Conservation (phyloP, 495 filamentous ascomycete species). For the Daldinia bambusicola region DNA sequence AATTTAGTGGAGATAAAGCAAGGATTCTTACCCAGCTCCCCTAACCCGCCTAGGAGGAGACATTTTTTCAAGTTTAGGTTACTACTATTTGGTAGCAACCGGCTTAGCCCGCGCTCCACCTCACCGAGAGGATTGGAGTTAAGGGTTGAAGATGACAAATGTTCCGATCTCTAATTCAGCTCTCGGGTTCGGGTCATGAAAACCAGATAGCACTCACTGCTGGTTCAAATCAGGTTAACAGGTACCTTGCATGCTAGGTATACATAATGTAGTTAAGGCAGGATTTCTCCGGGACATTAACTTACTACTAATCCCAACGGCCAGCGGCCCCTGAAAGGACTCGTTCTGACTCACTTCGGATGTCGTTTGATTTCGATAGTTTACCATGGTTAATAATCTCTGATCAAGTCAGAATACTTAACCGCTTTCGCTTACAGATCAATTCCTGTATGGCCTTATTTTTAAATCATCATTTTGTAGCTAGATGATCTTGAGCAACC, state of each 20-base stretch:
- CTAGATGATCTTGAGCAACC: no score
- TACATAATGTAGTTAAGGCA: neutral
- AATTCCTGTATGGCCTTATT: no score
- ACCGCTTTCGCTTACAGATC: neutral
- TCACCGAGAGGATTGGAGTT: neutral
- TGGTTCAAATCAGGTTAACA: neutral
- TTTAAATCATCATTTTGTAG: no score
- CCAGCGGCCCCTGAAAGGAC: neutral
- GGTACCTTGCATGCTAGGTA: neutral
- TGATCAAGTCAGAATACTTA: no score
- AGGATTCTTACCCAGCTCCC: neutral
- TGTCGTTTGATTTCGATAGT: no score
- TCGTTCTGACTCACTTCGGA: neutral
- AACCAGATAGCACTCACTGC: neutral
- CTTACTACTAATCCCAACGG: neutral
- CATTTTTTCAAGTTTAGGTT: neutral
- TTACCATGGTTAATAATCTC: no score
- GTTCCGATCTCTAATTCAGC: neutral
- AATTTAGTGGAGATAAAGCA: neutral
- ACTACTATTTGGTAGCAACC: neutral
- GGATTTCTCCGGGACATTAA: neutral
- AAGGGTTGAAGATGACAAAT: neutral
- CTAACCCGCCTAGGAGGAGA: neutral
- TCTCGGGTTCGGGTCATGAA: neutral
- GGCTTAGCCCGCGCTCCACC: constrained; percentile 4